phyloP scores from a whole-genome alignment of 257 asterid species.

The Cordia subcordata region DNA sequence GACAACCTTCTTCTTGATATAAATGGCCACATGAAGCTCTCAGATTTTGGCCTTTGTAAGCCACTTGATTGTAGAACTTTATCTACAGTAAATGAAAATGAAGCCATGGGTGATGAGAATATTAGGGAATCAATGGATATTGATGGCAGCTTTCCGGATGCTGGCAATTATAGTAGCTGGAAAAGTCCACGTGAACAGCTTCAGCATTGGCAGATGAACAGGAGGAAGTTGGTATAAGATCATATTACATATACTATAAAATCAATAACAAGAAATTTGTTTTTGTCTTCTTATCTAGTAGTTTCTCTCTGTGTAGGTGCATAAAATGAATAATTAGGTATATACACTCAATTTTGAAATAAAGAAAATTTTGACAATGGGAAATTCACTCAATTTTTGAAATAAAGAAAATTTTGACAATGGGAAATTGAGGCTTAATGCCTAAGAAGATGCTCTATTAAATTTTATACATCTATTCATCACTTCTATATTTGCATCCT shows the following conservation, averaged over 20 bases:
- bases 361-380: too few relatives aligned
- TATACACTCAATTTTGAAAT: background rate
- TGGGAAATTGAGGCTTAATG: too few relatives aligned
- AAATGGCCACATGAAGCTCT: constrained; percentile 28
- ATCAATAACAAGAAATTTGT: background rate
- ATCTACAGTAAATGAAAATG: constrained; percentile 8
- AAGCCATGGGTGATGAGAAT: constrained; percentile 35
- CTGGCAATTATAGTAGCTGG: constrained; percentile 38
- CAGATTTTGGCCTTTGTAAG: constrained; percentile 31
- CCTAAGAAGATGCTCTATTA: too few relatives aligned
- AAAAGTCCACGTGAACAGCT: constrained; percentile 51
- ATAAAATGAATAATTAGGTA: background rate
- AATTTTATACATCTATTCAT: too few relatives aligned
- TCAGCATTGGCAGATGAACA: constrained; percentile 63
- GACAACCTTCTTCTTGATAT: constrained; percentile 25
- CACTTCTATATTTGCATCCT: too few relatives aligned
- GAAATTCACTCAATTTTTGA: too few relatives aligned
- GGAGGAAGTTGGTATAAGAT: constrained; percentile 51
- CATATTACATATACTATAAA: background rate
- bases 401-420: too few relatives aligned
- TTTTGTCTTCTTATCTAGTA: background rate
- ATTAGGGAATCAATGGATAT: constrained; percentile 46
- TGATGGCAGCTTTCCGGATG: constrained; percentile 41
- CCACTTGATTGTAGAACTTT: constrained; percentile 21
- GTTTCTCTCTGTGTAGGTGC: background rate